These are phyloP conservation scores for Cantharellus anzutake DNA, from an alignment of 768 basidiomycete species.

Conservation along the genomic window DNA sequence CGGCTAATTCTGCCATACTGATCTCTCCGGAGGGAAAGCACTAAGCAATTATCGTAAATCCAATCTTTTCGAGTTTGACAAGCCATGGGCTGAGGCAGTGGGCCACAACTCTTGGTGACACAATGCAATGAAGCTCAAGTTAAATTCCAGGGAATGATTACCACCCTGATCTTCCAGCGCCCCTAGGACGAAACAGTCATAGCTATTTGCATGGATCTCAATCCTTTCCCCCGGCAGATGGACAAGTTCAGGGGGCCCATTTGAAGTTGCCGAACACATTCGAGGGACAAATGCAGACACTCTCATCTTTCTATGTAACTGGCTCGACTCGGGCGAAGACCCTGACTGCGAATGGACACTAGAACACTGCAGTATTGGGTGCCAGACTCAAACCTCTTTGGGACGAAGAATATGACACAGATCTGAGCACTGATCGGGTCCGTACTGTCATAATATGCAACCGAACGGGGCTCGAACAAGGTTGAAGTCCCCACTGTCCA, in stretches of 20 bases:
- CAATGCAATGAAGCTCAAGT: not conserved
- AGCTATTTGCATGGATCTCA: conserved; percentile 85
- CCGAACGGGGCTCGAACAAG: conserved; percentile 58
- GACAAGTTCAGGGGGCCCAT: conserved; percentile 43
- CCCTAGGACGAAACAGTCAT: conserved; percentile 39
- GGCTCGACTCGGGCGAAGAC: conserved; percentile 37
- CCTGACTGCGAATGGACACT: conserved; percentile 24
- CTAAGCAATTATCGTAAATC: conserved; percentile 62
- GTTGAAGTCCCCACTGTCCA: conserved; percentile 23
- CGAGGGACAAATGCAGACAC: conserved; percentile 31
- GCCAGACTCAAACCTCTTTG: conserved; percentile 41
- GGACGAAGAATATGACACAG: conserved; percentile 10
- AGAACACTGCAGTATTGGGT: conserved; percentile 67
- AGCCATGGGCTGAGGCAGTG: conserved; percentile 66
- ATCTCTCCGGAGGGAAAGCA: conserved; percentile 43
- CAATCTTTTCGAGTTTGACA: conserved; percentile 60
- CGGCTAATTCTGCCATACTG: conserved; percentile 46
- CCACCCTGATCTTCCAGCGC: conserved; percentile 36
- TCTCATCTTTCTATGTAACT: conserved; percentile 59
- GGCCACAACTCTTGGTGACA: conserved; percentile 8
- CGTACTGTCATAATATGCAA: conserved; percentile 51
- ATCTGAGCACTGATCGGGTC: conserved; percentile 7
- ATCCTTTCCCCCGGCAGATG: conserved; percentile 29
- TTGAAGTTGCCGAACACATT: conserved; percentile 58
- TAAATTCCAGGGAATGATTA: conserved; percentile 40